These are phyloP conservation scores for Mycena venus DNA, from an alignment of 768 basidiomycete genomes.

Conservation along the genomic window DNA sequence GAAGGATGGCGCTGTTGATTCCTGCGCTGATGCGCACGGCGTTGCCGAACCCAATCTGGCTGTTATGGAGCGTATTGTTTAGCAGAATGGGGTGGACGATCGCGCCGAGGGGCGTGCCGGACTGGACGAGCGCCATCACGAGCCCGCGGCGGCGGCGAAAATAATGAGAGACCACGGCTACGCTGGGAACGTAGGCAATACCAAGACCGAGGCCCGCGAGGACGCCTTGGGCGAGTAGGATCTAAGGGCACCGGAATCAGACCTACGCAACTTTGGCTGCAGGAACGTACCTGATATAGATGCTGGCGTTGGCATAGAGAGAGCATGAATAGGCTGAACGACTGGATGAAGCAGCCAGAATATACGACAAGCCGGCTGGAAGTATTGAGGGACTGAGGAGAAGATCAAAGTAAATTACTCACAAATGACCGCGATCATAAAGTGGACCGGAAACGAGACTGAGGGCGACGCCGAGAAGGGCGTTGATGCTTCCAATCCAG, in stretches of 20 bases:
- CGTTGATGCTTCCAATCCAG: constrained; percentile 6
- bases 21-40: not conserved
- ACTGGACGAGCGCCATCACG: not conserved
- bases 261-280: no score
- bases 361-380: no score
- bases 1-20: not conserved
- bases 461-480: not conserved
- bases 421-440: not conserved
- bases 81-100: not conserved
- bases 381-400: no score
- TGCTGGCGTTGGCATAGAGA: not conserved
- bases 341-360: not conserved
- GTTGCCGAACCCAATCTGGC: not conserved
- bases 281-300: not conserved
- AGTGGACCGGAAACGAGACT: not conserved
- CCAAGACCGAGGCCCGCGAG: not conserved
- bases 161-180: not conserved
- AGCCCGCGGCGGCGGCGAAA: not conserved
- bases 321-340: not conserved
- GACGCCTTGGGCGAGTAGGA: not conserved
- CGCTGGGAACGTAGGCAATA: not conserved
- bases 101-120: not conserved
- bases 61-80: not conserved
- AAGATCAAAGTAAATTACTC: no score
- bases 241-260: no score